Percentiles rank a stretch among this genome's conserved stretches.
Conservation (phyloP, 2,329 filamentous ascomycete genomes). For the Curvularia sp. region DNA sequence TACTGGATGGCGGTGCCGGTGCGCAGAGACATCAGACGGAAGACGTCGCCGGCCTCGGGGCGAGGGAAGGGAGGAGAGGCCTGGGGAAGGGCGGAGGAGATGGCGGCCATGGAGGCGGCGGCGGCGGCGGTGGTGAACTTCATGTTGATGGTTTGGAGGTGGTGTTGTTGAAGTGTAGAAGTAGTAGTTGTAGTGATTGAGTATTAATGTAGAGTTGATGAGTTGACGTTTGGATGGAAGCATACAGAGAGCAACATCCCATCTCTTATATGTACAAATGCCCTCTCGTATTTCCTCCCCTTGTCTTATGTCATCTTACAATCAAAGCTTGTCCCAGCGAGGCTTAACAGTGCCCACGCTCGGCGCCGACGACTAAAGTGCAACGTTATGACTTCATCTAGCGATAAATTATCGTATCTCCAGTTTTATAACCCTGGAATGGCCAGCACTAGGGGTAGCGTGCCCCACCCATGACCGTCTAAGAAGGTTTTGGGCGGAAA, state of each 20-base stretch:
- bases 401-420: constrained; percentile 16
- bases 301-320: constrained; percentile 11
- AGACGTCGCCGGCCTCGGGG: constrained; percentile 47
- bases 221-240: constrained; percentile 12
- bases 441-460: constrained; percentile 15
- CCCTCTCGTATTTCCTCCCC: constrained; percentile 8
- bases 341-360: constrained; percentile 8
- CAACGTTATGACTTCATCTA: constrained; percentile 19
- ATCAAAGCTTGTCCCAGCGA: constrained; percentile 6
- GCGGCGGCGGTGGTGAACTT: constrained; percentile 39
- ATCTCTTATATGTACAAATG: constrained; percentile 12
- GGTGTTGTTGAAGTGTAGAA: constrained; percentile 13
- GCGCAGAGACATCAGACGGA: constrained; percentile 61
- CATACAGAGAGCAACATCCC: constrained; percentile 6
- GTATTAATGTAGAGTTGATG: constrained; percentile 15
- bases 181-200: constrained; percentile 14
- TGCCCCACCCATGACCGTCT: constrained; percentile 8
- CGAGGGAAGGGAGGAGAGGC: constrained; percentile 28
- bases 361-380: constrained; percentile 12
- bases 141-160: constrained; percentile 36
- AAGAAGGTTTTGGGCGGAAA: constrained; percentile 3
- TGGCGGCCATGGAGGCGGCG: constrained; percentile 30
- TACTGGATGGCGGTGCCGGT: constrained; percentile 61
- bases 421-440: constrained; percentile 13
- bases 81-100: constrained; percentile 40